Percentiles rank a stretch among this genome's conserved stretches.
Evolutionary conservation across 805 yeast genomes (phyloP).

Genomic region (Metschnikowia bowlesiae): DNA sequence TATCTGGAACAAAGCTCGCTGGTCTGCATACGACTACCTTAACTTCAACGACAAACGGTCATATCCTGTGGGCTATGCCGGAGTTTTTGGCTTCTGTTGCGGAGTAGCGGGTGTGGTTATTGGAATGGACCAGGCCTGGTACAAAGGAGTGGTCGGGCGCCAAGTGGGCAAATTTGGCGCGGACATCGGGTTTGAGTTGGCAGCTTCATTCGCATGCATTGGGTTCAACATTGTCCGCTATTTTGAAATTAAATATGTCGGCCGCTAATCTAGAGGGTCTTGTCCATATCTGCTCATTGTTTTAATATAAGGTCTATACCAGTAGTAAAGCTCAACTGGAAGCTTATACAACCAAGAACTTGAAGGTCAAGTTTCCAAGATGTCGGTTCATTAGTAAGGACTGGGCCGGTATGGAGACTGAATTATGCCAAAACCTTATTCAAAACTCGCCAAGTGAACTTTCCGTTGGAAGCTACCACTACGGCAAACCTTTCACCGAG

Average conservation of each 20-base stretch:
- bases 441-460: too few relatives aligned
- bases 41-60: slow-evolving; percentile 53
- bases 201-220: slow-evolving; percentile 60
- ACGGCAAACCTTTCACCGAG: too few relatives aligned
- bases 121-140: slow-evolving; percentile 89
- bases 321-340: too few relatives aligned
- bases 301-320: too few relatives aligned
- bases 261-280: slow-evolving; percentile 29
- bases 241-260: slow-evolving; percentile 61
- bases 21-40: slow-evolving; percentile 56
- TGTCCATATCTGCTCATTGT: too few relatives aligned
- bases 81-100: slow-evolving; percentile 68
- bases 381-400: too few relatives aligned
- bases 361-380: too few relatives aligned
- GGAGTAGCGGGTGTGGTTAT: slow-evolving; percentile 83
- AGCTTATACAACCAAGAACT: too few relatives aligned
- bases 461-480: too few relatives aligned
- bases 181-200: slow-evolving; percentile 83
- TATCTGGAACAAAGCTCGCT: slow-evolving; percentile 63
- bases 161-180: slow-evolving; percentile 68
- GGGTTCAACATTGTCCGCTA: slow-evolving; percentile 57
- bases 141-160: slow-evolving; percentile 62
- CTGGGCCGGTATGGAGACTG: too few relatives aligned
- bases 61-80: slow-evolving; percentile 77
- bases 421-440: too few relatives aligned